Percentiles rank a stretch among this genome's conserved stretches.
phyloP scores from a whole-genome alignment of 2,329 filamentous ascomycete genomes.

The Mycosphaerelloides madeirae region DNA sequence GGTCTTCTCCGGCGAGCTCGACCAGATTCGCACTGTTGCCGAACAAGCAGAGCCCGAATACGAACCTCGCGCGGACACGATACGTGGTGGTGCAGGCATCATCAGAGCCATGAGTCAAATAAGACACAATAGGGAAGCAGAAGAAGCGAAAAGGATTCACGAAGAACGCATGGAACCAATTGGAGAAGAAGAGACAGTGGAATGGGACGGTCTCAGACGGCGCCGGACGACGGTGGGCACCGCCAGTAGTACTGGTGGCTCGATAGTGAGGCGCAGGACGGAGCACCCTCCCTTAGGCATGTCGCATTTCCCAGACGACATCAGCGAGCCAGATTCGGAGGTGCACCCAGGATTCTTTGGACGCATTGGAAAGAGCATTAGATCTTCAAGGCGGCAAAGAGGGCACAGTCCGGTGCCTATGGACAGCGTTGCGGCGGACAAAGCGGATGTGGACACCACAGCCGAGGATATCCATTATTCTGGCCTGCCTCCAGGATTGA shows the following conservation, averaged over 20 bases:
- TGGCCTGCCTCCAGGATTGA: slow-evolving; percentile 42
- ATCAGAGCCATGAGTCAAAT: slow-evolving; percentile 74
- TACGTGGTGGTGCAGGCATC: slow-evolving; percentile 84
- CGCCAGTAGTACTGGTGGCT: slow-evolving; percentile 29
- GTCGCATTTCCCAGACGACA: slow-evolving; percentile 68
- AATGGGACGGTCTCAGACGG: slow-evolving; percentile 87
- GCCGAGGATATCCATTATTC: slow-evolving; percentile 45
- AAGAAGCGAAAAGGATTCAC: slow-evolving; percentile 72
- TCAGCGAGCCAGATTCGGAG: slow-evolving; percentile 35
- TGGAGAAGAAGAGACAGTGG: slow-evolving; percentile 71
- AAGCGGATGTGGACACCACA: slow-evolving; percentile 8
- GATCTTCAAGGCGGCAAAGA: slow-evolving; percentile 14
- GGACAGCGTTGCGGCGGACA: slow-evolving; percentile 29
- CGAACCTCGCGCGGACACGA: slow-evolving; percentile 93
- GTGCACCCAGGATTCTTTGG: slow-evolving; percentile 48
- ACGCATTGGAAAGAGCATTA: slow-evolving; percentile 25
- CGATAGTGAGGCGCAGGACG: slow-evolving; percentile 46
- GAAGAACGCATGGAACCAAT: slow-evolving; percentile 79
- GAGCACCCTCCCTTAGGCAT: slow-evolving; percentile 78
- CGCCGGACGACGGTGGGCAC: slow-evolving; percentile 57
- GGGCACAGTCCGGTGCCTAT: slow-evolving; percentile 33
- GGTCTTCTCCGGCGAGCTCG: slow-evolving; percentile 85
- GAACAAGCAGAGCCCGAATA: slow-evolving; percentile 94
- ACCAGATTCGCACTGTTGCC: slow-evolving; percentile 91
- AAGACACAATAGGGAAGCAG: slow-evolving; percentile 70